phyloP scores from a whole-genome alignment of 2,329 filamentous ascomycete species.

The Aschersonia sp. region DNA sequence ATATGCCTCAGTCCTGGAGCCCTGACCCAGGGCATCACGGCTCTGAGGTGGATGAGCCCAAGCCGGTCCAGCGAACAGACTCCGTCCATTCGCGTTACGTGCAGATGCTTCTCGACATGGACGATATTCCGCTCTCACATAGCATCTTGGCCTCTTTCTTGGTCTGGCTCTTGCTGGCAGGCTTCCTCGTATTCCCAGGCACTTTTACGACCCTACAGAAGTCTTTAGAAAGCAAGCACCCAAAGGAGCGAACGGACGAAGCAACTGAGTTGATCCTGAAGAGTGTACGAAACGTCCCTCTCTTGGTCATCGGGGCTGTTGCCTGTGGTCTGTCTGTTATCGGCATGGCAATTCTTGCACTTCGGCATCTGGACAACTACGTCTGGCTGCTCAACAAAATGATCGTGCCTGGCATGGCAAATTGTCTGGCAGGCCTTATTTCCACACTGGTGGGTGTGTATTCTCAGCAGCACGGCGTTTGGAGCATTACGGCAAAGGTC shows the following conservation, averaged over 20 bases:
- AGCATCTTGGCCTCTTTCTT: constrained; percentile 27
- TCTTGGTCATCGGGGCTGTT: constrained; percentile 27
- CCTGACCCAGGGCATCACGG: constrained; percentile 4
- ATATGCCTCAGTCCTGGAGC: constrained; percentile 2
- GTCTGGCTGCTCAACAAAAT: constrained; percentile 38
- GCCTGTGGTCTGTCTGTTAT: constrained; percentile 20
- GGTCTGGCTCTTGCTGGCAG: constrained; percentile 33
- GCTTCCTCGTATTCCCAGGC: constrained; percentile 36
- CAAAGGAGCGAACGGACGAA: constrained; percentile 6
- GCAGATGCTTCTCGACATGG: constrained; percentile 31
- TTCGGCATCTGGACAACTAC: constrained; percentile 31
- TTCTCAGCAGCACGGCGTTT: constrained; percentile 27
- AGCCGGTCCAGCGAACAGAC: constrained; percentile 8
- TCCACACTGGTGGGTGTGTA: constrained; percentile 35
- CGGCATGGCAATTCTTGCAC: constrained; percentile 27
- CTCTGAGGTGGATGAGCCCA: constrained; percentile 1
- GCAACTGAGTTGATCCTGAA: constrained; percentile 10
- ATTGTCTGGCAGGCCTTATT: constrained; percentile 33
- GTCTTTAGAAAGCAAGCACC: constrained; percentile 9
- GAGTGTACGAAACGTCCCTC: constrained; percentile 17
- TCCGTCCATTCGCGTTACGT: constrained; percentile 23
- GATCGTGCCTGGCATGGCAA: constrained; percentile 29
- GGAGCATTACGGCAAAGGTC: constrained; percentile 24
- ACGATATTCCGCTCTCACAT: constrained; percentile 28
- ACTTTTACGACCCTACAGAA: constrained; percentile 29